Evolutionary conservation across 768 basidiomycete genomes (phyloP), one percentile per base, ranked within the genome.

Genomic region (Naganishia friedmannii): DNA sequence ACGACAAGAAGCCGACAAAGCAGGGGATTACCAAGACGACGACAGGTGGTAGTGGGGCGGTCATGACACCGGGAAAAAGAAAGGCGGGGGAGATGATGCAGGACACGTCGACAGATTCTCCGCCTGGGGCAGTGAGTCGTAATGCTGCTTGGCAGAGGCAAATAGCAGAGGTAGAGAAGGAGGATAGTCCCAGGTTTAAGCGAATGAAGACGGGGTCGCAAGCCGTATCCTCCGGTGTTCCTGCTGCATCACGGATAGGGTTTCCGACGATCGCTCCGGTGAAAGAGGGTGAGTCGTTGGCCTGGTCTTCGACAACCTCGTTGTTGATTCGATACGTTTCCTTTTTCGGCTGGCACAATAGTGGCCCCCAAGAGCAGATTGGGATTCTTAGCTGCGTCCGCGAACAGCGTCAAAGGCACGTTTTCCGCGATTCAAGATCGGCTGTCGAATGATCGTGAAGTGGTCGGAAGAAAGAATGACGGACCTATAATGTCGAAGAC

Each of bases 121-220:
- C 17, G 4, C 1, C 48, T 3, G 48, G n/a, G 48, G 23, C 48
- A 12, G 48, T 23, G n/a, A 4, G n/a, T 21, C 6, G 48, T 51
- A n/a, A n/a, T n/a, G 48, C n/a, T 51, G n/a, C n/a, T 15, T 13
- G 2, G 9, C 42, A 42, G 15, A 15, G 42, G 42, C 42, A 42
- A 13, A 10, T 42, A 2, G 2, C 42, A 17, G 42, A 42, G 15
- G 15, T 8, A 4, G 28, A 17, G 21, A 48, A 23, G 23, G 57
- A 58, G 28, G 70, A 71, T 21, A 67, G 66, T 66, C 70, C 70
- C 32, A 6, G 70, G 21, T 29, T 66, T 32, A 71, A 71, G 51
- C 17, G 70, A 37, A 63, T 68, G 56, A 67, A 66, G 54, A 42
- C 56, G 34, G 45, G 37, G 12, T 23, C 28, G 6, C 48, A 51